Conservation (phyloP, 2,329 filamentous ascomycete species). For the Sporothrix mexicana region DNA sequence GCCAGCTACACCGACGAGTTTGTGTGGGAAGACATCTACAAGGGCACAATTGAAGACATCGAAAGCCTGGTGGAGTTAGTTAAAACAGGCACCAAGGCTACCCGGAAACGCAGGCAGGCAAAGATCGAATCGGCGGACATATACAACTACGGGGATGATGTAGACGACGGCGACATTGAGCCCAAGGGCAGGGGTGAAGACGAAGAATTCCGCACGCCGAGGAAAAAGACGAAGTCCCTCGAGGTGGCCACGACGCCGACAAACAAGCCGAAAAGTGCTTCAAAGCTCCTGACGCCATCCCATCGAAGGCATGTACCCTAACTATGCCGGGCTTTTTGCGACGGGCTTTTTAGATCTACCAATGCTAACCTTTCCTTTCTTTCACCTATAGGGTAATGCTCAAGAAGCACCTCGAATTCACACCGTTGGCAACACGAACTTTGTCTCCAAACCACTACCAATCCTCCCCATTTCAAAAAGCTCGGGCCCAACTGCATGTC, state of each 20-base stretch:
- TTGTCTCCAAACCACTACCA: conserved; percentile 76
- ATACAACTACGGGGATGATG: conserved; percentile 40
- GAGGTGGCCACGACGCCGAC: conserved; percentile 60
- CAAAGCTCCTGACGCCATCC: conserved; percentile 51
- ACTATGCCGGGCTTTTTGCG: background rate
- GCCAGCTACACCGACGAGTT: conserved; percentile 93
- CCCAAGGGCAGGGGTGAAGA: conserved; percentile 43
- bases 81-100: conserved; percentile 73
- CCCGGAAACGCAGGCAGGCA: conserved; percentile 55
- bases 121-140: conserved; percentile 43
- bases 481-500: conserved; percentile 87
- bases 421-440: conserved; percentile 85
- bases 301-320: conserved; percentile 48
- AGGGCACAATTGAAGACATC: conserved; percentile 68
- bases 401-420: conserved; percentile 93
- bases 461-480: conserved; percentile 88
- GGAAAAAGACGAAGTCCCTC: conserved; percentile 42
- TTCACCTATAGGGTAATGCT: conserved; percentile 64
- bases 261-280: conserved; percentile 52
- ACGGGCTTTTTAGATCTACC: too few species aligned
- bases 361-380: background rate
- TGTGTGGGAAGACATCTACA: conserved; percentile 84
- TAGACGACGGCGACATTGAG: conserved; percentile 16
- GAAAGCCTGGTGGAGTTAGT: conserved; percentile 70
- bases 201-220: conserved; percentile 45